Evolutionary conservation across 2,329 filamentous ascomycete genomes (phyloP).

Genomic region (Eutypella sp.): DNA sequence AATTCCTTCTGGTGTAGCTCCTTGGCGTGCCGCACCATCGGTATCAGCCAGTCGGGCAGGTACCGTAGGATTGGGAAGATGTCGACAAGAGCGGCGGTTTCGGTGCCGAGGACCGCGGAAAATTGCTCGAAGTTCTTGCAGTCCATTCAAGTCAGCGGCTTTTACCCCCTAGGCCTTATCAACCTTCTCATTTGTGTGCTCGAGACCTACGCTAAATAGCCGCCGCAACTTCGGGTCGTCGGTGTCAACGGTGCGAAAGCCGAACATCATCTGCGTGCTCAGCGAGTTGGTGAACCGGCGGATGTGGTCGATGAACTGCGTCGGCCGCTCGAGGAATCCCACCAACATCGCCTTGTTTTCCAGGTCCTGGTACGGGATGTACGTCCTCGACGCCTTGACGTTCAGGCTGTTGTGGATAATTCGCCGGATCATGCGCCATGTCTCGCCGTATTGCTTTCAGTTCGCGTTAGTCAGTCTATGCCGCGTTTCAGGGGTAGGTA

Average conservation of each 20-base stretch:
- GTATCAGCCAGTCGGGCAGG: slow-evolving; percentile 9
- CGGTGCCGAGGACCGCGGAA: not conserved
- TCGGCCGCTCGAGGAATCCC: slow-evolving; percentile 37
- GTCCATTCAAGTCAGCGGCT: not conserved
- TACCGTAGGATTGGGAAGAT: not conserved
- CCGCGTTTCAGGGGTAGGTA: not conserved
- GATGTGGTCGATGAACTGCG: slow-evolving; percentile 35
- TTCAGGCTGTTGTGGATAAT: slow-evolving; percentile 43
- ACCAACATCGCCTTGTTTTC: slow-evolving; percentile 48
- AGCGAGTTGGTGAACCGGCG: slow-evolving; percentile 40
- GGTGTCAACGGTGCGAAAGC: slow-evolving; percentile 32
- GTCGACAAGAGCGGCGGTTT: not conserved
- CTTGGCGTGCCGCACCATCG: slow-evolving; percentile 14
- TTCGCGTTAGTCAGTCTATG: not conserved
- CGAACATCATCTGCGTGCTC: slow-evolving; percentile 41
- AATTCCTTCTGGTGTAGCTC: slow-evolving; percentile 17
- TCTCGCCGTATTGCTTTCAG: slow-evolving; percentile 26
- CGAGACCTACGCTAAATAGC: not conserved
- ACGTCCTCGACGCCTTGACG: slow-evolving; percentile 38
- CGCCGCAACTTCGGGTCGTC: slow-evolving; percentile 30
- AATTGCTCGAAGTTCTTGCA: not conserved
- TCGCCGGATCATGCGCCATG: slow-evolving; percentile 30
- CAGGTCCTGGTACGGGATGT: slow-evolving; percentile 50
- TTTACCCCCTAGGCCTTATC: not conserved
- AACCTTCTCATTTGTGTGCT: not conserved